These are phyloP conservation scores for Xylona heveae DNA, from an alignment of 495 filamentous ascomycete species.

Conservation along the genomic window DNA sequence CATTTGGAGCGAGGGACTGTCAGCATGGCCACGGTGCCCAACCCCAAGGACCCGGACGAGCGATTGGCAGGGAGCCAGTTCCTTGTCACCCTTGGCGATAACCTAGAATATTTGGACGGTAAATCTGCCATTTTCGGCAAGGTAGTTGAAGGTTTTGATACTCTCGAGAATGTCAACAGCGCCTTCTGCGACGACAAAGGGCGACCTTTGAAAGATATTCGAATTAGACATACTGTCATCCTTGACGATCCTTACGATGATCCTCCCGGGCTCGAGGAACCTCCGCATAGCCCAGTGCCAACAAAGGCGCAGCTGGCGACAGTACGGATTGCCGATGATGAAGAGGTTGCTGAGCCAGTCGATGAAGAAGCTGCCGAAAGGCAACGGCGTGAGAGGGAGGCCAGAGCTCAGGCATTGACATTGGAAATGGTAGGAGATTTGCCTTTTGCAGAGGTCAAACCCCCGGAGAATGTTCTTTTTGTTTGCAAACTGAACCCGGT, in stretches of 20 bases:
- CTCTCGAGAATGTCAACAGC: slow-evolving; percentile 78
- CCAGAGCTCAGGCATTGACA: slow-evolving; percentile 81
- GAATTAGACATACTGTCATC: slow-evolving; percentile 74
- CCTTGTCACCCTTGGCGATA: slow-evolving; percentile 68
- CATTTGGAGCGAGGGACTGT: slow-evolving; percentile 76
- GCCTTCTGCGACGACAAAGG: slow-evolving; percentile 69
- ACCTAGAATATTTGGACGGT: slow-evolving; percentile 72
- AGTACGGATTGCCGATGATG: slow-evolving; percentile 77
- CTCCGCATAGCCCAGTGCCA: slow-evolving; percentile 60
- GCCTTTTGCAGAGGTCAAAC: slow-evolving; percentile 94
- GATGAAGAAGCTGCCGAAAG: slow-evolving; percentile 63
- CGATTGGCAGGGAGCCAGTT: slow-evolving; percentile 75
- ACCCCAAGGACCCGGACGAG: slow-evolving; percentile 55
- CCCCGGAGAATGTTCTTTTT: slow-evolving; percentile 91
- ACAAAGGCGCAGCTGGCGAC: slow-evolving; percentile 74
- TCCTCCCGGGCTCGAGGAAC: slow-evolving; percentile 50
- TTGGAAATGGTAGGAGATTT: slow-evolving; percentile 96
- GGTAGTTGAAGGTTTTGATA: slow-evolving; percentile 84
- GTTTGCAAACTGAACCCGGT: slow-evolving; percentile 98
- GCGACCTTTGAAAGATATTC: slow-evolving; percentile 73
- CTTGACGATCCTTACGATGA: slow-evolving; percentile 81
- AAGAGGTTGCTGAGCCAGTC: slow-evolving; percentile 52
- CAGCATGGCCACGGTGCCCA: slow-evolving; percentile 77
- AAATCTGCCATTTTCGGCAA: slow-evolving; percentile 88
- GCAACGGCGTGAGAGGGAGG: slow-evolving; percentile 69